Base-by-base conservation (phyloP, 2,329 filamentous ascomycete species). In the Sclerotinia subarctica region DNA sequence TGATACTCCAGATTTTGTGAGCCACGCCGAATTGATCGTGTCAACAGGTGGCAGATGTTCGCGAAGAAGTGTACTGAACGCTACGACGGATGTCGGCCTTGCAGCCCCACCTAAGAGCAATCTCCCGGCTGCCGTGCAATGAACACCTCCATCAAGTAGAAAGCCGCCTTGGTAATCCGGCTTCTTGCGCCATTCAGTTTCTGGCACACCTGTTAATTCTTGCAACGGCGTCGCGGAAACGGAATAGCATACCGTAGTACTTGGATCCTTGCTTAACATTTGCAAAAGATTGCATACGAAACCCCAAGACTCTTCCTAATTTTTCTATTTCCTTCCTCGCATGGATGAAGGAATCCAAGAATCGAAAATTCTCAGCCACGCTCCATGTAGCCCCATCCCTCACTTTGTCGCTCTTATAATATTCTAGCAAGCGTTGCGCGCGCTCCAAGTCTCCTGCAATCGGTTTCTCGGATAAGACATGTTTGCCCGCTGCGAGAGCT, bases 141-240 rank as follows among this genome's bases (percentile, higher is more conserved):
- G 91, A 35, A 94, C 89, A 54, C 91, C 91, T 19, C 86, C 90
- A 74, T 94, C 91, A 2, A 94, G 84, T 66, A 93, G 77, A 76
- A 93, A 93, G 0, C 91, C 91, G 66, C 91, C 91, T 78, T 93
- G 90, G 76, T 92, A 86, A 64, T 85, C 82, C 1, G 91, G 90
- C 67, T 80, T 83, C 77, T 89, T 89, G 66, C 91, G 86, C 91
- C 90, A 86, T 15, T 78, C 73, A 0, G 84, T 86, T 70, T 84
- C 82, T 64, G 49, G 3, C 17, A 26, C 17, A 32, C 1, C 13
- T 75, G 24, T 54, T 54, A 64, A 21, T 17, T 7, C 3, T 32
- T 8, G 10, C 32, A 13, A 38, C 10, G 11, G 7, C 44, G 38
- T n/a, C n/a, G 2, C 21, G 38, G 19, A n/a, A 38, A 64, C 8